A percentile compares a stretch with the other conserved stretches of the same genome.
Conservation (phyloP, 192 early-diverging fungal species). For the Coemansia sp. region DNA sequence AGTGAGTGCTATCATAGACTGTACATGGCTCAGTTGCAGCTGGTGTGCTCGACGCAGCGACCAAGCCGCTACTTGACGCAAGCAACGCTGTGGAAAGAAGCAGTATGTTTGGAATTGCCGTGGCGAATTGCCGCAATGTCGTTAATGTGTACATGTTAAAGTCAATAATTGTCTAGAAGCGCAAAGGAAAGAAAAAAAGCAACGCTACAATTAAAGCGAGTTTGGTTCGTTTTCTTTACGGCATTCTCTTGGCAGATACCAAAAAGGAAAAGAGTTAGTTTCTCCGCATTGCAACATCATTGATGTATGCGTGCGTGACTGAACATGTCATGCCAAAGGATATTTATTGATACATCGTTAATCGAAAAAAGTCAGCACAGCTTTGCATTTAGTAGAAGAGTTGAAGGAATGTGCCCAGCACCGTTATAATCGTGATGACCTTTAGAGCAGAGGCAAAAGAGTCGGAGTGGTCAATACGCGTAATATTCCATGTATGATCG, state of each 20-base stretch:
- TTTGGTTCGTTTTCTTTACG: too few relatives aligned
- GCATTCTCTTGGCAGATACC: too few relatives aligned
- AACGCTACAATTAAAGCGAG: too few relatives aligned
- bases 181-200: too few relatives aligned
- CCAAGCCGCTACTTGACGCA: background rate
- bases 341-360: conserved; percentile 6
- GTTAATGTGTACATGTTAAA: too few relatives aligned
- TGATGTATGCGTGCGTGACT: too few relatives aligned
- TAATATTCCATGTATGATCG: conserved; percentile 31
- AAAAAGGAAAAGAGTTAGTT: too few relatives aligned
- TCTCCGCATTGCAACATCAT: too few relatives aligned
- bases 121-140: too few relatives aligned
- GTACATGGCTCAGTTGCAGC: conserved; percentile 7
- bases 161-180: too few relatives aligned
- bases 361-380: background rate
- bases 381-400: background rate
- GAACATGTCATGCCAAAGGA: background rate
- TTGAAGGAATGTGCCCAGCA: conserved; percentile 29
- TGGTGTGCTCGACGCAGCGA: background rate
- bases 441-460: conserved; percentile 20
- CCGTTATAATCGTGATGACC: conserved; percentile 18
- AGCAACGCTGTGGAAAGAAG: background rate
- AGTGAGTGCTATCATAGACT: background rate
- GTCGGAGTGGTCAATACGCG: conserved; percentile 23
- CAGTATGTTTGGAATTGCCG: too few relatives aligned